Conservation (phyloP, 257 asterid genomes). For the Plantago major region DNA sequence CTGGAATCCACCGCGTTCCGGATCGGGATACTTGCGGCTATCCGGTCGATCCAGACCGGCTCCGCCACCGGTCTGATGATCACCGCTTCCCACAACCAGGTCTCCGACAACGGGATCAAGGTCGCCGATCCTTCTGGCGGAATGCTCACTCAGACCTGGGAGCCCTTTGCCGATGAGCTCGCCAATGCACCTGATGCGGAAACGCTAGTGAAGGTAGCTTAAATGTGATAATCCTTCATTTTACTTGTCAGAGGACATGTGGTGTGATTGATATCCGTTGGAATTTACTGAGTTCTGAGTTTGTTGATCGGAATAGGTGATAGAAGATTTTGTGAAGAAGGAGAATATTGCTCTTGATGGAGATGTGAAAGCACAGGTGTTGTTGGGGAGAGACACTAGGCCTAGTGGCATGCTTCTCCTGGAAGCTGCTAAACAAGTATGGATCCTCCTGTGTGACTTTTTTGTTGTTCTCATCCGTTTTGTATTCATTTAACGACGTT, state of each 20-base stretch:
- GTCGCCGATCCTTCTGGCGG: slow-evolving; percentile 89
- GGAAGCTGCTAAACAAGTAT: slow-evolving; percentile 76
- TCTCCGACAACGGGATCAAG: slow-evolving; percentile 82
- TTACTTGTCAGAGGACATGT: slow-evolving; percentile 2
- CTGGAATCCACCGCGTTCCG: slow-evolving; percentile 78
- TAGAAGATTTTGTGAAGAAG: slow-evolving; percentile 58
- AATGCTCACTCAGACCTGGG: slow-evolving; percentile 95
- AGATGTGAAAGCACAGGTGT: slow-evolving; percentile 41
- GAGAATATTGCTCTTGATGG: slow-evolving; percentile 56
- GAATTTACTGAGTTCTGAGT: slow-evolving; percentile 6
- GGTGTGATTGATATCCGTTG: slow-evolving; percentile 5
- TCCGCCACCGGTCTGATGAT: slow-evolving; percentile 78
- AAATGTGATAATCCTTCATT: background rate
- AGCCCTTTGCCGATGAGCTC: slow-evolving; percentile 73
- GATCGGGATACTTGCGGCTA: slow-evolving; percentile 79
- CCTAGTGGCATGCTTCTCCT: slow-evolving; percentile 81
- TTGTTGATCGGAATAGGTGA: slow-evolving; percentile 46
- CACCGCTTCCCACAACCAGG: slow-evolving; percentile 87
- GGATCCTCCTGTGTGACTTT: slow-evolving; percentile 8
- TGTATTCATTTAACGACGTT: background rate
- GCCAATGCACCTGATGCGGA: slow-evolving; percentile 68
- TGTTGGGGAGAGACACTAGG: slow-evolving; percentile 87
- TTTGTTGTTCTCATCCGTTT: background rate
- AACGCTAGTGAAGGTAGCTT: slow-evolving; percentile 57
- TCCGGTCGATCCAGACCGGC: slow-evolving; percentile 68